These are phyloP conservation scores for Apiotrichum mycotoxinovorans DNA, from an alignment of 1,284 basidiomycete genomes.

Conservation along the genomic window DNA sequence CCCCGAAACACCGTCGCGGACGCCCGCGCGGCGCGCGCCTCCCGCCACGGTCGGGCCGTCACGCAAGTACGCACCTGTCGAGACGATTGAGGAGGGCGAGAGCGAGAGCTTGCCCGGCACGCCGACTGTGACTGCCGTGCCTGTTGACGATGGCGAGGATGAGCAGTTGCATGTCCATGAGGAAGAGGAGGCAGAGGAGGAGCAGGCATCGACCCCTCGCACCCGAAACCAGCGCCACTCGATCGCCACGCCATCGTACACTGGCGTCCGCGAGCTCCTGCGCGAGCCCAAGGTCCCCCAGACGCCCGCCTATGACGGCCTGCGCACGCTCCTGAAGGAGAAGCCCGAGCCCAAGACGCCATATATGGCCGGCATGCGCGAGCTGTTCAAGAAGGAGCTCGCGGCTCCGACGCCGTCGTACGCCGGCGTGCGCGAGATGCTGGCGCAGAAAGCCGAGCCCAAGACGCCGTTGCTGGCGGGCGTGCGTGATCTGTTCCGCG, in stretches of 20 bases:
- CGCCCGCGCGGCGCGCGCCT: neutral
- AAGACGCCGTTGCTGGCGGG: constrained; percentile 23
- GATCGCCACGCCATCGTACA: neutral
- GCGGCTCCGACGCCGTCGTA: constrained; percentile 29
- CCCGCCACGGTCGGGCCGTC: neutral
- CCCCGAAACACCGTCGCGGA: constrained; percentile 29
- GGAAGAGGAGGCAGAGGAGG: constrained; percentile 1
- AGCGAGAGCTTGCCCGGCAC: constrained; percentile 9
- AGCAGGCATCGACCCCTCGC: neutral
- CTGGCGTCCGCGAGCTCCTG: neutral
- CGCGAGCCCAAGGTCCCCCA: neutral
- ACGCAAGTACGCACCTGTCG: neutral
- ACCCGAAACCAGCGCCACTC: neutral
- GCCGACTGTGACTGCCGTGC: neutral
- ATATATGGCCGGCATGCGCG: constrained; percentile 9
- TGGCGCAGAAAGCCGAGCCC: constrained; percentile 3
- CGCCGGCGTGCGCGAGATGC: constrained; percentile 25
- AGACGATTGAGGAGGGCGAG: constrained; percentile 10
- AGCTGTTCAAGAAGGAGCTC: constrained; percentile 15
- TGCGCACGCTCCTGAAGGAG: neutral
- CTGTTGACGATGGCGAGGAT: neutral
- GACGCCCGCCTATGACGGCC: neutral
- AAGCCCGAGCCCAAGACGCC: constrained; percentile 10
- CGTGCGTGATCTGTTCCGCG: constrained; percentile 4
- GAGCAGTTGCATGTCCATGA: neutral